Evolutionary conservation across 495 filamentous ascomycete genomes (phyloP).

Genomic region (Cercophora scortea): DNA sequence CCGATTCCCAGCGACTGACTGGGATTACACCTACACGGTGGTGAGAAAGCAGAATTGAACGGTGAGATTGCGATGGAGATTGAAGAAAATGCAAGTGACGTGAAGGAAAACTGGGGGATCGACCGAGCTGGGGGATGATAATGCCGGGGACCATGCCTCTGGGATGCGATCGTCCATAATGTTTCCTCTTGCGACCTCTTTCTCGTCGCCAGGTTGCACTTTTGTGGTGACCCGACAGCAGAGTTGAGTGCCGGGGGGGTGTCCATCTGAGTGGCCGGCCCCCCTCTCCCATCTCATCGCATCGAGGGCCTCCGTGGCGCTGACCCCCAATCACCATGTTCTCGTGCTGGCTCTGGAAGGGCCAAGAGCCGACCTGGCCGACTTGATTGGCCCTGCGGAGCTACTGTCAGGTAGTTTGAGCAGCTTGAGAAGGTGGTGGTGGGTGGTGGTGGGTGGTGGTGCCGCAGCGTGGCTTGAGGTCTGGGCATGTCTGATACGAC

Average conservation of each 20-base stretch:
- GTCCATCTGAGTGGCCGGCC: background rate
- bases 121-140: background rate
- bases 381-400: too few species aligned
- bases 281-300: background rate
- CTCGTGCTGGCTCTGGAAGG: background rate
- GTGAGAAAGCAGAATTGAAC: too few species aligned
- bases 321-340: background rate
- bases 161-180: background rate
- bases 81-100: background rate
- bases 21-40: background rate
- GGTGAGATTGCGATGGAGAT: too few species aligned
- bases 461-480: background rate
- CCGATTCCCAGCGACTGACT: background rate
- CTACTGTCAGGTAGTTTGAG: too few species aligned
- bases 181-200: background rate
- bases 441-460: background rate
- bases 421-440: too few species aligned
- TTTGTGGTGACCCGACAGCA: background rate
- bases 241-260: background rate
- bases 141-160: background rate
- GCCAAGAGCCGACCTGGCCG: too few species aligned
- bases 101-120: background rate
- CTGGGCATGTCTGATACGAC: background rate
- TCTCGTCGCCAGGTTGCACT: background rate
- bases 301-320: background rate